Conservation (phyloP, 306 rosid genomes). For the Vicia villosa region DNA sequence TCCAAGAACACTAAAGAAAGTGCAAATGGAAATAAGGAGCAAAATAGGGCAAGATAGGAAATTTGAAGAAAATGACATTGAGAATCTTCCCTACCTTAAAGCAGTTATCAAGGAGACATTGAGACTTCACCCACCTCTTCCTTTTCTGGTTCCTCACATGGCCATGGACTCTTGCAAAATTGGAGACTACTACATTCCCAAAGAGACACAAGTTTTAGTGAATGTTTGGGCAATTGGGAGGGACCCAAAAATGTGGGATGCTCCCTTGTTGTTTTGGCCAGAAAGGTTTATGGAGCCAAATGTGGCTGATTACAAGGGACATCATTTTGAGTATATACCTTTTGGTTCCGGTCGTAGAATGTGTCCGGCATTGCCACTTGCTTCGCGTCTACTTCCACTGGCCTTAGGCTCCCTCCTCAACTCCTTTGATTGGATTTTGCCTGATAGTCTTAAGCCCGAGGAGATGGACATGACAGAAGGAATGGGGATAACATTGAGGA, state of each 20-base stretch:
- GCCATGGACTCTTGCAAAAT: conserved; percentile 64
- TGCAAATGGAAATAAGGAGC: conserved; percentile 64
- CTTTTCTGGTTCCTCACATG: conserved; percentile 87
- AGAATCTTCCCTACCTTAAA: conserved; percentile 67
- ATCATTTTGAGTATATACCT: conserved; percentile 74
- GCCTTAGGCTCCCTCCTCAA: conserved; percentile 73
- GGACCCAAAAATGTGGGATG: conserved; percentile 73
- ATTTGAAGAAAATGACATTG: conserved; percentile 67
- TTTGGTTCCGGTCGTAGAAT: conserved; percentile 89
- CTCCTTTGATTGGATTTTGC: conserved; percentile 72
- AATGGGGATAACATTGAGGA: conserved; percentile 75
- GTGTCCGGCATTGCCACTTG: conserved; percentile 86
- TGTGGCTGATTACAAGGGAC: conserved; percentile 64
- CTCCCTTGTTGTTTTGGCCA: conserved; percentile 65
- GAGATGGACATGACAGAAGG: conserved; percentile 86
- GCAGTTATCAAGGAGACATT: conserved; percentile 86
- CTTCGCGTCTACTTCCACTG: conserved; percentile 71
- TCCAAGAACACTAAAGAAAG: conserved; percentile 60
- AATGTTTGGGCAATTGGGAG: conserved; percentile 96
- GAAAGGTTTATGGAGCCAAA: conserved; percentile 68
- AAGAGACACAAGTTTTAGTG: conserved; percentile 71
- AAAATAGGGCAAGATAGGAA: conserved; percentile 42
- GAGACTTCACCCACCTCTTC: conserved; percentile 95
- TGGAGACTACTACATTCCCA: conserved; percentile 64
- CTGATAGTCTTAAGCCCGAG: conserved; percentile 55